phyloP scores from a whole-genome alignment of 495 filamentous ascomycete genomes.

The Penicillium arizonense region DNA sequence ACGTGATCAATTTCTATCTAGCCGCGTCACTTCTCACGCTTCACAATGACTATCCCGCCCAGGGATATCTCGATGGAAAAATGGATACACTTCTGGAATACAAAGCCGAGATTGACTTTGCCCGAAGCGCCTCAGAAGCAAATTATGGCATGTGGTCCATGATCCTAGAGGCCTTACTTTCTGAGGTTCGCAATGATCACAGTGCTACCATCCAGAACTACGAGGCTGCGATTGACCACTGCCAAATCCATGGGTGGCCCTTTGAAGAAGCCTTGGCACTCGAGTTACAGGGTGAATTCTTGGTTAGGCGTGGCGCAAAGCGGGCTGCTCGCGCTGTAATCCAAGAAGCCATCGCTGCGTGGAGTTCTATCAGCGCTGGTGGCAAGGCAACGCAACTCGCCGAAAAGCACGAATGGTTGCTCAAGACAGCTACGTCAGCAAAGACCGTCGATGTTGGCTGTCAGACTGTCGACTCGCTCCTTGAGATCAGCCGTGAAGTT shows the following conservation, averaged over 20 bases:
- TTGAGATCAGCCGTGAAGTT: conserved; percentile 53
- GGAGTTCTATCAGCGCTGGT: conserved; percentile 68
- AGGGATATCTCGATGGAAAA: conserved; percentile 51
- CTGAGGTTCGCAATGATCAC: conserved; percentile 62
- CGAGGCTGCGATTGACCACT: conserved; percentile 78
- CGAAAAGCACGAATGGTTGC: conserved; percentile 67
- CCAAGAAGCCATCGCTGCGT: conserved; percentile 70
- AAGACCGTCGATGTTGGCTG: conserved; percentile 66
- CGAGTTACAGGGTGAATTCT: conserved; percentile 70
- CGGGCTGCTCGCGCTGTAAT: conserved; percentile 71
- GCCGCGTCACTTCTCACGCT: conserved; percentile 64
- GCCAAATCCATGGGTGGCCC: conserved; percentile 70
- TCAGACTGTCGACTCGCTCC: conserved; percentile 62
- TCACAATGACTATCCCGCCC: conserved; percentile 53
- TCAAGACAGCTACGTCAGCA: conserved; percentile 61
- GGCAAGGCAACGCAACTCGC: conserved; percentile 72
- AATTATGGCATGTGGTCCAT: conserved; percentile 81
- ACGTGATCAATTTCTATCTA: conserved; percentile 66
- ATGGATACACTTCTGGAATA: conserved; percentile 55
- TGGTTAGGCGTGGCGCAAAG: conserved; percentile 67
- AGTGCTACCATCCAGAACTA: conserved; percentile 62
- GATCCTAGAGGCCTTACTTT: conserved; percentile 69
- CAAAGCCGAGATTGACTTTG: conserved; percentile 65
- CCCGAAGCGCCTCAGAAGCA: conserved; percentile 64
- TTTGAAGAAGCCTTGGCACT: conserved; percentile 80